Evolutionary conservation across 352 stramenopile species (phyloP).

Genomic region (Phytophthora parvispora): DNA sequence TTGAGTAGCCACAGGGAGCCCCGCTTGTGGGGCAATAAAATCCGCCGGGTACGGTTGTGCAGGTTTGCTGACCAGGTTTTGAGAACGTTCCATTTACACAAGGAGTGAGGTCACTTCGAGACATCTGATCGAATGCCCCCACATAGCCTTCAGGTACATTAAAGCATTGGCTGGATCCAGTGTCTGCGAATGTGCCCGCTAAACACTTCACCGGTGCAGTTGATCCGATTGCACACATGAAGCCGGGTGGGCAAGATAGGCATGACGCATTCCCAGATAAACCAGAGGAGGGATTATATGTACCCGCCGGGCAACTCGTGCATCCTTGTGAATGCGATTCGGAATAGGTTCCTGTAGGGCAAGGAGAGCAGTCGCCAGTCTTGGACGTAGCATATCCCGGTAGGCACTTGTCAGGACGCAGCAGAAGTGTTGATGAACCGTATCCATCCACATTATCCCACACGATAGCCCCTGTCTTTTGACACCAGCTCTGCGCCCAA

Average conservation of each 20-base stretch:
- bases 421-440: slow-evolving; percentile 51
- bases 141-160: slow-evolving; percentile 57
- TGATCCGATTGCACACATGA: slow-evolving; percentile 40
- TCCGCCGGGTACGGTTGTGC: slow-evolving; percentile 48
- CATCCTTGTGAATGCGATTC: slow-evolving; percentile 43
- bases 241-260: slow-evolving; percentile 54
- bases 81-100: slow-evolving; percentile 68
- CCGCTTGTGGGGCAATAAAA: slow-evolving; percentile 46
- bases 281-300: slow-evolving; percentile 48
- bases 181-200: slow-evolving; percentile 47
- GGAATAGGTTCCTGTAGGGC: slow-evolving; percentile 52
- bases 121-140: slow-evolving; percentile 36
- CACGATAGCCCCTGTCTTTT: slow-evolving; percentile 52
- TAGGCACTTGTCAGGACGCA: slow-evolving; percentile 52
- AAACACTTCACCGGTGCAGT: slow-evolving; percentile 35
- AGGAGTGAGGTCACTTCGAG: slow-evolving; percentile 36
- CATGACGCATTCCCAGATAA: slow-evolving; percentile 36
- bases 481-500: slow-evolving; percentile 64
- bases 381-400: slow-evolving; percentile 31
- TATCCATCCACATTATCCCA: slow-evolving; percentile 68
- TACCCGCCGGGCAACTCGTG: slow-evolving; percentile 48
- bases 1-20: slow-evolving; percentile 43
- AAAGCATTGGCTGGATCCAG: slow-evolving; percentile 39
- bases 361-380: slow-evolving; percentile 38
- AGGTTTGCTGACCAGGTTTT: slow-evolving; percentile 56